Base-by-base conservation (phyloP, 1,284 basidiomycete genomes). In the Salmacisia buchloeana region DNA sequence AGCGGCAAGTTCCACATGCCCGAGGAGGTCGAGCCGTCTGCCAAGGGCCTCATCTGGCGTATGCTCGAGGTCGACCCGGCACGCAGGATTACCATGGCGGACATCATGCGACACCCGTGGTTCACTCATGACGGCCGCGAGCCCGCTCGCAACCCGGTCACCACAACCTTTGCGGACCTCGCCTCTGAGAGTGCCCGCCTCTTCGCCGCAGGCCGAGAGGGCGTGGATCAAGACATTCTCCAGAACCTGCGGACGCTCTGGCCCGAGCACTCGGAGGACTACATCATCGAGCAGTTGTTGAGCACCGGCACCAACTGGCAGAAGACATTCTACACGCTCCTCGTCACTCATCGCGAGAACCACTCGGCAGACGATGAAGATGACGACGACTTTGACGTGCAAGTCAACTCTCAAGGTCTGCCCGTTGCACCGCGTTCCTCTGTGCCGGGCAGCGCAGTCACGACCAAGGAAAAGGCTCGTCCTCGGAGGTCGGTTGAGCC, bases 171-270 rank as follows among this genome's bases (percentile, higher is more conserved):
- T 35, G 70, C 72, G 27, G 65, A 58, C 39, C 56, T 75, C 45
- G 62, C 72, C 88, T n/a, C 85, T 61, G 76, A 75, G 57, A 69
- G 70, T 18, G 58, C 77, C 39, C 65, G 64, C 31, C 68, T 71
- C 39, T 54, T 54, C 15, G 49, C 49, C 18, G 49, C 49, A 18
- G 49, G 49, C 3, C 49, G 49, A 18, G 49, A 54, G 27, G 49
- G 49, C n/a, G 68, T 71, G 34, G 74, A 73, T 78, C 83, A 85
- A 2, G 92, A 94, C 71, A 91, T 98, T 71, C 86, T 98, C 75
- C 86, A 86, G 33, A 97, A 97, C 81, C 82, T 98, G 56, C 88
- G 87, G 73, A 92, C 92, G 5, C 84, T 99, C 29, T 98, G 94
- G 92, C 86, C 67, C 1, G 76, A 77, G 59, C 52, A 71, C 27